These are phyloP conservation scores for Saccharomycopsis vini DNA, from an alignment of 805 yeast genomes.

Conservation along the genomic window DNA sequence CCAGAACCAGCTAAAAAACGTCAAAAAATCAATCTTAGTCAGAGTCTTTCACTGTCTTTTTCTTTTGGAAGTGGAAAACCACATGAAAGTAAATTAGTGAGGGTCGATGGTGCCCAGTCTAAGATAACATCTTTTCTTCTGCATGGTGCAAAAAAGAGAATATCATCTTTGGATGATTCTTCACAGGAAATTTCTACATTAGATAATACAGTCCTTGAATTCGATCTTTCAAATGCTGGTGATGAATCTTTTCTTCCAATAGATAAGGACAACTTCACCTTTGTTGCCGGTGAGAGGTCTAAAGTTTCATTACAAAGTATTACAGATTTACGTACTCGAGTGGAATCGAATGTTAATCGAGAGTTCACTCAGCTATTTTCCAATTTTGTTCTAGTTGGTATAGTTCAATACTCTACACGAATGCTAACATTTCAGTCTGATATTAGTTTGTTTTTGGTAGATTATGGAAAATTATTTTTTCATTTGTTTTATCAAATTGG, in stretches of 20 bases:
- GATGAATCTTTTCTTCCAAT: not conserved
- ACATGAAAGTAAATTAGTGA: slow-evolving; percentile 57
- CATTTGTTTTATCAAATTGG: slow-evolving; percentile 79
- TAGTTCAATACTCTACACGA: slow-evolving; percentile 63
- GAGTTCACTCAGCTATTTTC: slow-evolving; percentile 59
- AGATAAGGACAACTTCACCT: slow-evolving; percentile 4
- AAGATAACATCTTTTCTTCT: slow-evolving; percentile 33
- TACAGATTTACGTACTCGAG: slow-evolving; percentile 40
- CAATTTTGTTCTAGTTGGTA: slow-evolving; percentile 67
- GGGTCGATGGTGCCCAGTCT: slow-evolving; percentile 63
- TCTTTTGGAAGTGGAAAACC: slow-evolving; percentile 25
- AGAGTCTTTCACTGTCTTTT: slow-evolving; percentile 25
- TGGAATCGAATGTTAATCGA: slow-evolving; percentile 38
- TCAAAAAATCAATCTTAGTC: slow-evolving; percentile 18
- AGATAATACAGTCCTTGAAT: not conserved
- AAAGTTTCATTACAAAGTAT: slow-evolving; percentile 52
- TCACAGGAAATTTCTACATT: not conserved
- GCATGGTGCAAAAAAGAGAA: slow-evolving; percentile 51
- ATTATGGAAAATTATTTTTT: slow-evolving; percentile 59
- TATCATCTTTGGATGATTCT: slow-evolving; percentile 27
- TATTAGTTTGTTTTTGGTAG: slow-evolving; percentile 66
- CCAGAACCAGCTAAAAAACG: slow-evolving; percentile 4
- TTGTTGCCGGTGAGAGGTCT: slow-evolving; percentile 25
- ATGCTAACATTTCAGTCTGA: slow-evolving; percentile 81
- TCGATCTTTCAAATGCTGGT: not conserved